Conservation (phyloP, 768 basidiomycete genomes). For the Psilocybe cyanescens region DNA sequence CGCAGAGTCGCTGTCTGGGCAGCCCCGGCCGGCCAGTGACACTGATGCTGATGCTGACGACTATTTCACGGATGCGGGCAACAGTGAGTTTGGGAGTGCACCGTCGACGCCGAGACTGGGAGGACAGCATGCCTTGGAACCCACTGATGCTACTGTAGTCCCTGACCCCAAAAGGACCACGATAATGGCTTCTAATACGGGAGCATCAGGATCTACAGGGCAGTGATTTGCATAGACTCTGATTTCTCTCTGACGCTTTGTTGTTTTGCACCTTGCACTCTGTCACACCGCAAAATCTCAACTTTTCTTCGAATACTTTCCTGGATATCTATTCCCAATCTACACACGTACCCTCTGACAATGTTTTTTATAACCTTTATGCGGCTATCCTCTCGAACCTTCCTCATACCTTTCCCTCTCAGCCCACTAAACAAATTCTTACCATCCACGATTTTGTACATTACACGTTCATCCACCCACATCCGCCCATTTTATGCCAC, state of each 20-base stretch:
- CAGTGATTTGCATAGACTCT: not conserved
- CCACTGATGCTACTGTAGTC: constrained; percentile 23
- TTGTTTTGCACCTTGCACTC: not conserved
- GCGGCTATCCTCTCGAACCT: too few relatives aligned
- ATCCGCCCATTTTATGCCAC: not conserved
- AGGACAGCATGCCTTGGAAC: constrained; percentile 18
- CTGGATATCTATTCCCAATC: constrained; percentile 1
- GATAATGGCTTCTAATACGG: not conserved
- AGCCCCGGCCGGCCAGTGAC: not conserved
- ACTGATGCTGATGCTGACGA: not conserved
- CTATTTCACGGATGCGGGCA: constrained; percentile 12
- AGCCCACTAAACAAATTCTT: not conserved
- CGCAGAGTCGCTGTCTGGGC: constrained; percentile 27
- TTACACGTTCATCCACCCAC: not conserved
- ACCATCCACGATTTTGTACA: not conserved
- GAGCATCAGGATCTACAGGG: not conserved
- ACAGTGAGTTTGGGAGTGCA: constrained; percentile 9
- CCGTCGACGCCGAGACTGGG: constrained; percentile 20
- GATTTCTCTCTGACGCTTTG: not conserved
- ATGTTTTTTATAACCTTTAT: not conserved
- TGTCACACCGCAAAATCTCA: not conserved
- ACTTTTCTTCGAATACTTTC: not conserved
- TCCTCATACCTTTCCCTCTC: not conserved
- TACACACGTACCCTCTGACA: not conserved
- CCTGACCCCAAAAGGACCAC: constrained; percentile 3